Percentiles rank a stretch among this genome's conserved stretches.
Conservation (phyloP, 2,329 filamentous ascomycete species). For the Dendryphion nanum region DNA sequence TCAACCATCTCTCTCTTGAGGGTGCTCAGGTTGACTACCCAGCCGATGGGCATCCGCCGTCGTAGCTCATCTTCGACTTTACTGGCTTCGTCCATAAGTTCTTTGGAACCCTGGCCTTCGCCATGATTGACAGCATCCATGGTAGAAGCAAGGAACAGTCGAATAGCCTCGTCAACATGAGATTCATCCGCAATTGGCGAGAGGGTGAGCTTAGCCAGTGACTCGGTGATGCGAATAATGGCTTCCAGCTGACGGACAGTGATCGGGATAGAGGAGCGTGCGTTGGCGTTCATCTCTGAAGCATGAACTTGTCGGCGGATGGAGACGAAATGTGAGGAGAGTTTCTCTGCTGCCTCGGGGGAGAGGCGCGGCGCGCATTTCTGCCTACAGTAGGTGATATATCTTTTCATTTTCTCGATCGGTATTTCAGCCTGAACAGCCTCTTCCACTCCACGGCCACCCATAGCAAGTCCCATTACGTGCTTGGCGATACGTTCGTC, state of each 20-base stretch:
- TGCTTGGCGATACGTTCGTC: slow-evolving; percentile 94
- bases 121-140: slow-evolving; percentile 98
- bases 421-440: slow-evolving; percentile 83
- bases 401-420: slow-evolving; percentile 95
- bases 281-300: slow-evolving; percentile 84
- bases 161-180: slow-evolving; percentile 96
- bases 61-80: slow-evolving; percentile 88
- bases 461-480: slow-evolving; percentile 98
- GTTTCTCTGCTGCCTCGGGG: slow-evolving; percentile 87
- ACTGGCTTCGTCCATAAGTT: slow-evolving; percentile 84
- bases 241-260: slow-evolving; percentile 96
- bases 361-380: slow-evolving; percentile 91
- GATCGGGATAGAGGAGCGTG: slow-evolving; percentile 91
- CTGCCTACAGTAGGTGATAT: slow-evolving; percentile 94
- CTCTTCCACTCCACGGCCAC: slow-evolving; percentile 77
- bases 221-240: slow-evolving; percentile 95
- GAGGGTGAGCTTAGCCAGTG: slow-evolving; percentile 85
- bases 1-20: slow-evolving; percentile 89
- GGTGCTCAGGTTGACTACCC: slow-evolving; percentile 87
- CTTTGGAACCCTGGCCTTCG: slow-evolving; percentile 72
- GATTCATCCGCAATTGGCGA: slow-evolving; percentile 82
- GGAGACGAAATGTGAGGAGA: slow-evolving; percentile 94
- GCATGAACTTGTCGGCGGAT: slow-evolving; percentile 93
- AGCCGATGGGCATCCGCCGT: slow-evolving; percentile 85
- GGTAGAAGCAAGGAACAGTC: slow-evolving; percentile 90